phyloP scores from a whole-genome alignment of 2,329 filamentous ascomycete species.

The Truncatella angustata region DNA sequence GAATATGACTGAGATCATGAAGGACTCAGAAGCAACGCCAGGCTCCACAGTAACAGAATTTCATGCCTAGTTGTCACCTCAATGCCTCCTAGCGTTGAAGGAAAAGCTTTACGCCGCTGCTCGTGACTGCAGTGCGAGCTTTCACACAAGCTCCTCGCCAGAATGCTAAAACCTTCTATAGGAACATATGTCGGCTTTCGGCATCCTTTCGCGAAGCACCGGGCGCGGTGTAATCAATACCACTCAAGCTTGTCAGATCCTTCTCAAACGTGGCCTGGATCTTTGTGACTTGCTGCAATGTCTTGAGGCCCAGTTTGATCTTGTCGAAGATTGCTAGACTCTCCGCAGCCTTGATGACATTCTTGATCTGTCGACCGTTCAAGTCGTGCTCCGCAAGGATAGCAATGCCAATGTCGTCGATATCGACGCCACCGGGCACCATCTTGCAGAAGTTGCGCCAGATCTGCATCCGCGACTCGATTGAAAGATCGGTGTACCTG shows the following conservation, averaged over 20 bases:
- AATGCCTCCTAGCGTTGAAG: too few relatives aligned
- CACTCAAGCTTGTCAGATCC: conserved; percentile 17
- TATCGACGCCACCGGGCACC: conserved; percentile 20
- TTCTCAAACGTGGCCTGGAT: conserved; percentile 31
- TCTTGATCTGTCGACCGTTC: conserved; percentile 34
- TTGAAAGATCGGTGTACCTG: background rate
- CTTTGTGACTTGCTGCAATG: conserved; percentile 26
- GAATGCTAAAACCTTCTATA: conserved; percentile 7
- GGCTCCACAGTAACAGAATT: too few relatives aligned
- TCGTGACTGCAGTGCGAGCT: too few relatives aligned
- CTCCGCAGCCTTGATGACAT: conserved; percentile 28
- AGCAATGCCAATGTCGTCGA: conserved; percentile 17
- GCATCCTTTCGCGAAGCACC: conserved; percentile 13
- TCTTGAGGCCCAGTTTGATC: conserved; percentile 23
- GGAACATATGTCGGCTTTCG: conserved; percentile 14
- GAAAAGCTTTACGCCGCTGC: too few relatives aligned
- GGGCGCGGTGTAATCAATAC: conserved; percentile 18
- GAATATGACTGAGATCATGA: too few relatives aligned
- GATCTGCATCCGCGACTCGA: conserved; percentile 19
- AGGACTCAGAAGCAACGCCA: too few relatives aligned
- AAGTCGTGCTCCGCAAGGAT: conserved; percentile 20
- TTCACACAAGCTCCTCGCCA: too few relatives aligned
- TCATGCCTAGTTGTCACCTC: too few relatives aligned
- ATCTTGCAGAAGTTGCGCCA: conserved; percentile 26
- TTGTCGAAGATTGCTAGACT: conserved; percentile 31